phyloP scores from a whole-genome alignment of 257 asterid genomes.

The Ballota nigra region DNA sequence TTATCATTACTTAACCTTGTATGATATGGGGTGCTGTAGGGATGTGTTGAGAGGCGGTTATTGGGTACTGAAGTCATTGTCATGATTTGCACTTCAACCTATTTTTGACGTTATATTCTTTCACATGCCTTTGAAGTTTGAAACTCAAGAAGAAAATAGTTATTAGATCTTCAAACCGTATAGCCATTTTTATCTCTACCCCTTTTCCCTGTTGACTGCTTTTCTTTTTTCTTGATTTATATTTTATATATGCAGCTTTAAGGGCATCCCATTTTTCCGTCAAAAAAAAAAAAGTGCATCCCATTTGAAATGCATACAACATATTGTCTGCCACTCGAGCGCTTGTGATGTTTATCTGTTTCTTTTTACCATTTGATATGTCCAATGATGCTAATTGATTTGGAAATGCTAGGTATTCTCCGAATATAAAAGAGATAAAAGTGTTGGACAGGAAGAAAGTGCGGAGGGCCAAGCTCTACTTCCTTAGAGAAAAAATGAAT shows the following conservation, averaged over 20 bases:
- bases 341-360: neutral
- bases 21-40: neutral
- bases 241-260: neutral
- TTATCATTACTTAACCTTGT: neutral
- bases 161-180: neutral
- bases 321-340: neutral
- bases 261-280: too few species aligned
- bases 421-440: slow-evolving; percentile 92
- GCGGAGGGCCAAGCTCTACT: slow-evolving; percentile 96
- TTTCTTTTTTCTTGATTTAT: slow-evolving; percentile 2
- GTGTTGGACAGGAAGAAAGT: too few species aligned
- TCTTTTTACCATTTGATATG: slow-evolving; percentile 6
- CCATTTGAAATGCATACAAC: slow-evolving; percentile 3
- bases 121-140: neutral
- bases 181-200: neutral
- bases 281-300: too few species aligned
- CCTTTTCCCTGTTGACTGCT: too few species aligned
- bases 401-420: slow-evolving; percentile 76
- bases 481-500: slow-evolving; percentile 86
- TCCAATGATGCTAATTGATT: slow-evolving; percentile 21
- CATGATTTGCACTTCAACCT: neutral
- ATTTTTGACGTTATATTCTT: neutral
- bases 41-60: neutral
- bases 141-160: neutral
- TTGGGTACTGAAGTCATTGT: neutral